phyloP scores from a whole-genome alignment of 345 rosid species.

The Psidium friedrichsthalianum region DNA sequence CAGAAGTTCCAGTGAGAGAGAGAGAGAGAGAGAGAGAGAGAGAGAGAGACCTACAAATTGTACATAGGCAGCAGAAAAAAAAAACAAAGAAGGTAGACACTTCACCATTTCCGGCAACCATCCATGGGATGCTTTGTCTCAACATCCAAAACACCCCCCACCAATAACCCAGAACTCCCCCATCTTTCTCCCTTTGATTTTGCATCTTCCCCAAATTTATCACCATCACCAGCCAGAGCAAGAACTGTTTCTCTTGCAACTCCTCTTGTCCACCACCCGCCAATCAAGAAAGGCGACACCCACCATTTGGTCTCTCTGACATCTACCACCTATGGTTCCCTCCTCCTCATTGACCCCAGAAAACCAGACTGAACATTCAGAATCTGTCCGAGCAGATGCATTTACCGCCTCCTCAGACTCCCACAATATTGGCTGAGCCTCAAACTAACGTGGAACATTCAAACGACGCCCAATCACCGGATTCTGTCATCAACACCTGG shows the following conservation, averaged over 20 bases:
- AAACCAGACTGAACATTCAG: not conserved
- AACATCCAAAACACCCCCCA: constrained; percentile 12
- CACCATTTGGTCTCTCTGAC: constrained; percentile 84
- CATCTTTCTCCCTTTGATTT: constrained; percentile 5
- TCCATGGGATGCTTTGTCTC: constrained; percentile 81
- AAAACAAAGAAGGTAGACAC: not conserved
- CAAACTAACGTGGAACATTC: constrained; percentile 4
- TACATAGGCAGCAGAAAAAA: not conserved
- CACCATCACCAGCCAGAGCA: constrained; percentile 5
- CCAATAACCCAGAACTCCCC: constrained; percentile 4
- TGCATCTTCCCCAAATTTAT: constrained; percentile 11
- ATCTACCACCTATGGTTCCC: constrained; percentile 81
- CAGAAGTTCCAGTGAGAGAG: not conserved
- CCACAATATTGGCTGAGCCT: not conserved
- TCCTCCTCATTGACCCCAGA: constrained; percentile 28
- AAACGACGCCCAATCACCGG: constrained; percentile 39
- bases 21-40: not conserved
- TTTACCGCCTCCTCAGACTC: constrained; percentile 7
- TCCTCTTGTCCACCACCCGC: constrained; percentile 83
- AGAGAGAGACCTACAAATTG: not conserved
- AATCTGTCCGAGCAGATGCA: constrained; percentile 5
- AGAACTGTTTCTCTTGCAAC: constrained; percentile 55
- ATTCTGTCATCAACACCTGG: constrained; percentile 89
- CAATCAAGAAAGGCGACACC: constrained; percentile 72
- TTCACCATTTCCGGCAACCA: not conserved